Evolutionary conservation across 208 protist genomes (phyloP), one percentile per base, ranked within the genome.

Genomic region (Sergeia podlipaevii): DNA sequence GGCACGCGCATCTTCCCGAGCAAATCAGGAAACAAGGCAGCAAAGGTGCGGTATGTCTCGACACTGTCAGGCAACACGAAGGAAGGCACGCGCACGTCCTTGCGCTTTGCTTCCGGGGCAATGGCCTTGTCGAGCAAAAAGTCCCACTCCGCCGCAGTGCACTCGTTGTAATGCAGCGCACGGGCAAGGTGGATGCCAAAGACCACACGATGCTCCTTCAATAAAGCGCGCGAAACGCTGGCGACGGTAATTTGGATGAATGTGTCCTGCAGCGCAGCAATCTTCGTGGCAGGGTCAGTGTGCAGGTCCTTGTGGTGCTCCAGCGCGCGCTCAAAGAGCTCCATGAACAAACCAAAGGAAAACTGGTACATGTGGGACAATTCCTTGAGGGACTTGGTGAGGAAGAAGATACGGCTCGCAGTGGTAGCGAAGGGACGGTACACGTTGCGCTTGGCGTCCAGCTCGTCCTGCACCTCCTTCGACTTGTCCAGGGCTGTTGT

Each of bases 361-460:
- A 98, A 99, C 63, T 96, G 90, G 64, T 99, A 99, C 97, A 99
- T 99, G 62, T 96, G 81, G 46, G 97, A 98, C 1, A 99, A 60
- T 32, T 77, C 64, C 43, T 71, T 64, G 34, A 98, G 76, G 30
- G 74, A 84, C 50, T 87, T 80, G 8, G 98, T 92, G 18, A 97
- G 53, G 65, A 99, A 98, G 57, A 93, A 99, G 26, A 98, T 61
- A 20, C 62, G 58, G 43, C 89, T 91, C 2, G 91, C 96, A 5
- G 73, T 84, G 18, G 78, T 65, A 18, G 97, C 95, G 42, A 99
- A 95, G 3, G 92, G 86, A 30, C 86, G 68, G 74, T 98, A 99
- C 26, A 95, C 93, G 71, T 98, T 83, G 34, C 97, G 82, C 69
- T 98, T 91, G 28, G 51, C 34, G 66, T 99, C 95, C 29, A 99